Conservation (phyloP, 805 yeast species). For the Pichia phayaonensis region DNA sequence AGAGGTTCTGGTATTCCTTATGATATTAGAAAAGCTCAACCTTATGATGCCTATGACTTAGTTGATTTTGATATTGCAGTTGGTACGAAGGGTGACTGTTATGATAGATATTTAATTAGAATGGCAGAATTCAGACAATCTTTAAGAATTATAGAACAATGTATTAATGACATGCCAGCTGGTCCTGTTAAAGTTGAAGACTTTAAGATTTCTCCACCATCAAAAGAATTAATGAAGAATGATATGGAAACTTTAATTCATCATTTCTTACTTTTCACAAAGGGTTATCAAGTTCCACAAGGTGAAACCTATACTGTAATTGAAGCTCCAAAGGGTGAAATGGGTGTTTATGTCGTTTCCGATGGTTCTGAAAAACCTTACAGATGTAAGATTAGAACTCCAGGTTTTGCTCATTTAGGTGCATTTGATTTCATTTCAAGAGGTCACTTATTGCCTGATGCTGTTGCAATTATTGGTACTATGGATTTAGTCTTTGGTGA, state of each 20-base stretch:
- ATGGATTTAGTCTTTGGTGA: constrained; percentile 95
- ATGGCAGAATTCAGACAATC: constrained; percentile 93
- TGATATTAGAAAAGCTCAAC: constrained; percentile 79
- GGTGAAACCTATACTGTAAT: constrained; percentile 90
- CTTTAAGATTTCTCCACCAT: constrained; percentile 76
- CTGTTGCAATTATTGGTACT: constrained; percentile 89
- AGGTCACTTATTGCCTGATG: constrained; percentile 84
- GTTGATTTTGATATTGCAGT: constrained; percentile 86
- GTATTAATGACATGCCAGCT: constrained; percentile 85
- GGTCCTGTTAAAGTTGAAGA: constrained; percentile 91
- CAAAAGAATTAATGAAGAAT: constrained; percentile 75
- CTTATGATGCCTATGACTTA: constrained; percentile 81
- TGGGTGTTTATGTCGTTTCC: constrained; percentile 84
- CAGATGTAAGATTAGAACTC: constrained; percentile 90
- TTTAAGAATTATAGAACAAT: constrained; percentile 80
- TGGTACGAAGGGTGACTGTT: constrained; percentile 84
- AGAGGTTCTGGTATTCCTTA: constrained; percentile 87
- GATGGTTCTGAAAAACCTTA: constrained; percentile 89
- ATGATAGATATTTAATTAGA: constrained; percentile 80
- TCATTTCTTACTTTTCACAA: constrained; percentile 80
- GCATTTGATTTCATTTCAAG: constrained; percentile 83
- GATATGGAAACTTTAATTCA: constrained; percentile 91
- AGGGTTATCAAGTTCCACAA: constrained; percentile 82
- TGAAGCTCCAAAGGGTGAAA: constrained; percentile 94
- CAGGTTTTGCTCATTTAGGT: constrained; percentile 85